Evolutionary conservation across 768 basidiomycete genomes (phyloP), one percentile per base, ranked within the genome.

Genomic region (Rhizopogon salebrosus): DNA sequence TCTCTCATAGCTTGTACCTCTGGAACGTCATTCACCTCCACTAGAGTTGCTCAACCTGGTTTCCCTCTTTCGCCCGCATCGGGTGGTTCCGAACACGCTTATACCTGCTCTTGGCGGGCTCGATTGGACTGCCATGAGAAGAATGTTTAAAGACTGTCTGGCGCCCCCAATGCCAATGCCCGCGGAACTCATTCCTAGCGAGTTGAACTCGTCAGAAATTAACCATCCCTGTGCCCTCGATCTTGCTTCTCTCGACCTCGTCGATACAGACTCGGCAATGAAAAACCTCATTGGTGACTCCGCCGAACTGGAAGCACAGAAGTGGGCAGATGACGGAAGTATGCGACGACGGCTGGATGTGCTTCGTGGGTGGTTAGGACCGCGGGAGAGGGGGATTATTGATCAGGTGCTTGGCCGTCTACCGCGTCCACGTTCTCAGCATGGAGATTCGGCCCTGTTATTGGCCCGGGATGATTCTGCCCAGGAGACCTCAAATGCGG

Each of bases 31-130:
- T 63, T 95, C 93, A 0, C 78, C 89, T 0, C 79, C 97, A 4
- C 89, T 90, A 0, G 95, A 98, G 63, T 78, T 99, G 0, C 83
- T 85, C 54, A 70, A 73, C 1, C 86, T 99, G 49, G 91, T 97
- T 23, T 71, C 78, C 0, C 76, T 95, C 16, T 97, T 99, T 69
- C 79, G 79, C 18, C 95, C 95, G 0, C 75, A 71, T 37, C 75
- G 80, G 3, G 68, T 98, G 1, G 78, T 92, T 2, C 95, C 95
- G 0, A 95, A 95, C 61, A 89, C 90, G 0, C 82, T 76, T 58
- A 79, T 71, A 63, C 82, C 62, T 51, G 70, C 56, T 37, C 79
- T 72, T 51, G 65, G 62, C 58, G 83, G 69, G 51, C 60, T 88
- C 8, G 94, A 97, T 60, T 93, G 88, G 82, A 75, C 78, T 2